phyloP scores from a whole-genome alignment of 1,284 basidiomycete species.

The Ceratobasidium sp. region DNA sequence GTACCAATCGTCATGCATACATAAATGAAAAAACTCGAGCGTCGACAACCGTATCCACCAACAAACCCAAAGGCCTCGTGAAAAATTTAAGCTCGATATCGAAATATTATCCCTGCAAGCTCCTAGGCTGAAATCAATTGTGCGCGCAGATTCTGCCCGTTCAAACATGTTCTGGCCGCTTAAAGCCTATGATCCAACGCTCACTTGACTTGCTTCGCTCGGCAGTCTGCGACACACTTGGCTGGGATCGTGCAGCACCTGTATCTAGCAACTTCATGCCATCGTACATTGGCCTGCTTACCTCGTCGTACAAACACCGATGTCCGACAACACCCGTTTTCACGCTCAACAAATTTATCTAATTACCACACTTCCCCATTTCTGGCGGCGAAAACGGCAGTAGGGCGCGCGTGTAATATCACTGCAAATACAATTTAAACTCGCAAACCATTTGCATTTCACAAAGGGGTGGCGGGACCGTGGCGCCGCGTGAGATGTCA shows the following conservation, averaged over 20 bases:
- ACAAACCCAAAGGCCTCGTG: not conserved
- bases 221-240: slow-evolving; percentile 1
- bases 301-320: not conserved
- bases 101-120: not conserved
- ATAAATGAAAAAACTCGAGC: not conserved
- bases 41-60: slow-evolving; percentile 12
- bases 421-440: not conserved
- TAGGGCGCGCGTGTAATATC: not conserved
- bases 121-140: not conserved
- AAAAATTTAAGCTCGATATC: slow-evolving; percentile 16
- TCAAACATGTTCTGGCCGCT: not conserved
- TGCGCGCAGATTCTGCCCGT: not conserved
- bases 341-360: not conserved
- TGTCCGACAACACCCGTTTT: slow-evolving; percentile 7
- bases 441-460: not conserved
- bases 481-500: slow-evolving; percentile 9
- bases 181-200: not conserved
- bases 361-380: not conserved
- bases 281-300: not conserved
- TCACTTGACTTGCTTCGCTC: slow-evolving; percentile 6
- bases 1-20: too few relatives aligned
- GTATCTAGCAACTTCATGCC: not conserved
- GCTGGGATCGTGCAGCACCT: not conserved
- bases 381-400: not conserved
- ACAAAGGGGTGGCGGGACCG: not conserved